Base-by-base conservation (phyloP, 225 moss, liverwort and hornwort species). In the Rhytidiadelphus loreus region DNA sequence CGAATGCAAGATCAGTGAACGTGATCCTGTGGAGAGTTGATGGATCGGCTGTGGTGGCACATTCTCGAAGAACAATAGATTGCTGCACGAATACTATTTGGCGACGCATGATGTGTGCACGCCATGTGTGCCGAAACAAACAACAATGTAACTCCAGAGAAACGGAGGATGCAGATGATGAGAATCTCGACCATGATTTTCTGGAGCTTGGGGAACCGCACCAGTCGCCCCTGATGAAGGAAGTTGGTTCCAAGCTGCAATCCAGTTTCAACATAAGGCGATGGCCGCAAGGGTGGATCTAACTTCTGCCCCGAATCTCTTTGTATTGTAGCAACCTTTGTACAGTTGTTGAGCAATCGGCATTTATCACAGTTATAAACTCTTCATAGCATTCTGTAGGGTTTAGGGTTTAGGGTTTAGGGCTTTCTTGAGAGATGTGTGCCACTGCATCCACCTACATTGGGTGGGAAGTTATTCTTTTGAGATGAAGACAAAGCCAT, bases 241-340 rank as follows among this genome's bases (percentile, higher is more conserved):
- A 89, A 26, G 80, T 86, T 3, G 80, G 90, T 28, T 77, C 85
- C 28, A 93, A 91, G 90, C 74, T 90, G 72, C 93, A 91, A 56
- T 78, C 91, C 4, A 82, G 84, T 20, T 93, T 91, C 50, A 87
- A 74, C 24, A 85, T 90, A 90, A 82, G 90, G 72, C 72, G 93
- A 70, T 92, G 93, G 91, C 90, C 93, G 8, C 90, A 90, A 77
- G 90, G 93, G 15, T 93, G 91, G 91, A 88, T 91, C 75, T 91
- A 91, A 65, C 59, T 24, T 63, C 58, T 12, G 35, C 35, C 56
- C 35, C 56, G 25, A 15, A 33, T 46, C 55, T 63, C n/a, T 58
- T 41, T 88, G 75, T 85, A 85, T 35, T 88, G 70, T 78, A 87
- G 60, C 17, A 25, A 8, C 18, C 3, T 10, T 55, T 90, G 90